Evolutionary conservation across 371 early-diverging fungal species (phyloP), one percentile per base, ranked within the genome.

Genomic region (Thermomucor indicae-seudaticae): DNA sequence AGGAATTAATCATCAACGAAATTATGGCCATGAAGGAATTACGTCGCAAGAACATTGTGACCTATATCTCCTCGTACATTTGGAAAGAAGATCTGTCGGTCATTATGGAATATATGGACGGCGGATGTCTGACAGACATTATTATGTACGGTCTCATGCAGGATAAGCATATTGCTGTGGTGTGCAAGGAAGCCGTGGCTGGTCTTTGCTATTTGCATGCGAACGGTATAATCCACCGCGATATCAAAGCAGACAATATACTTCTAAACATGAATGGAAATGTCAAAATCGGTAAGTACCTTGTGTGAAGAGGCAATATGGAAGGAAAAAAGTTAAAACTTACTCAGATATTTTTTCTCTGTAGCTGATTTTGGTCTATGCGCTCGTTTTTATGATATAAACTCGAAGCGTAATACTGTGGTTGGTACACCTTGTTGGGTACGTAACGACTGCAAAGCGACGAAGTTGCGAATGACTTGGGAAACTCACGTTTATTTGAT

Each of bases 1-100:
- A 95, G 60, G 96, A 95, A 64, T 75, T 94, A 55, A 86, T 96
- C 44, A 93, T 96, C 6, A 96, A 93, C 73, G 97, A 97, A 72
- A 94, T 97, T 53, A 58, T 88, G 41, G 90, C 95, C 39, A 95
- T 97, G 96, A 91, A 90, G 66, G 95, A 93, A 67, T 85, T 88
- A 12, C 87, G 85, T 43, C 96, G 96, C 72, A 83, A 88, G 41
- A 97, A 96, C 68, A 93, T 97, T 74, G 94, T 97, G 60, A 93
- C 93, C 68, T 96, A 84, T 63, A 72, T 94, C 24, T 95, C 95
- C 68, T 76, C 89, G 4, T 97, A n/a, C n/a, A n/a, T n/a, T n/a
- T n/a, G n/a, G n/a, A n/a, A n/a, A n/a, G n/a, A n/a, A n/a, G n/a
- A n/a, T n/a, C n/a, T n/a, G n/a, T n/a, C n/a, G n/a, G n/a, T n/a